Conservation (phyloP, 176 grass and related monocot species). For the Canna indica region DNA sequence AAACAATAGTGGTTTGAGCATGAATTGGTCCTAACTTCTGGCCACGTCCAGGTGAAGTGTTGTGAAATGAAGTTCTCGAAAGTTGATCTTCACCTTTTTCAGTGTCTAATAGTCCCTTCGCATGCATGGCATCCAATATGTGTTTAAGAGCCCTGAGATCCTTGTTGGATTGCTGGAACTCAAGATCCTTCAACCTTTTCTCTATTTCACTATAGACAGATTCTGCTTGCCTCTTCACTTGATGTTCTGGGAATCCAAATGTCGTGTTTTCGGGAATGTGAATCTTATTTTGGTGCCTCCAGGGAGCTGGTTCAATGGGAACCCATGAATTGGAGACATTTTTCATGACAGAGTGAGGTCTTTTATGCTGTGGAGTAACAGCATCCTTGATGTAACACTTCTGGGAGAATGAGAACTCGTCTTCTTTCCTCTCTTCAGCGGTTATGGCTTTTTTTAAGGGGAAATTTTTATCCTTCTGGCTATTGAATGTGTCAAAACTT, state of each 20-base stretch:
- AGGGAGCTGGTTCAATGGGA: constrained; percentile 61
- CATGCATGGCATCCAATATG: constrained; percentile 81
- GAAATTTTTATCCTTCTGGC: constrained; percentile 3
- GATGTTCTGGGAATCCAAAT: constrained; percentile 32
- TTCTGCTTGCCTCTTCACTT: constrained; percentile 42
- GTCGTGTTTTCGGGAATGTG: constrained; percentile 47
- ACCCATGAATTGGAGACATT: constrained; percentile 46
- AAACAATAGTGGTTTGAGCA: constrained; percentile 9
- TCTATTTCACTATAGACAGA: constrained; percentile 87
- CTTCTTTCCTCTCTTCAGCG: constrained; percentile 31
- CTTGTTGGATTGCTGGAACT: constrained; percentile 78
- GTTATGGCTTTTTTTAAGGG: constrained; percentile 20
- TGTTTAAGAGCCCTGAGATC: constrained; percentile 81
- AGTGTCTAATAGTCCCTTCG: constrained; percentile 70
- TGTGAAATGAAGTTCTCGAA: constrained; percentile 31
- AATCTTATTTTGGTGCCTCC: constrained; percentile 77
- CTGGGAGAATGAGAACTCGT: constrained; percentile 24
- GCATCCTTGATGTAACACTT: constrained; percentile 26
- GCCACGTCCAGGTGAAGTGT: constrained; percentile 16
- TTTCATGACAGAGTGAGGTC: constrained; percentile 37
- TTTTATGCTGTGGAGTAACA: constrained; percentile 29
- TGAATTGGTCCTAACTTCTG: constrained; percentile 17
- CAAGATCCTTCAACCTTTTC: constrained; percentile 74
- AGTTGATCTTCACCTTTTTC: constrained; percentile 40
- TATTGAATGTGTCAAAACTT: background rate